Evolutionary conservation across 768 basidiomycete species (phyloP), one percentile per base, ranked within the genome.

Genomic region (Lactarius indigo): DNA sequence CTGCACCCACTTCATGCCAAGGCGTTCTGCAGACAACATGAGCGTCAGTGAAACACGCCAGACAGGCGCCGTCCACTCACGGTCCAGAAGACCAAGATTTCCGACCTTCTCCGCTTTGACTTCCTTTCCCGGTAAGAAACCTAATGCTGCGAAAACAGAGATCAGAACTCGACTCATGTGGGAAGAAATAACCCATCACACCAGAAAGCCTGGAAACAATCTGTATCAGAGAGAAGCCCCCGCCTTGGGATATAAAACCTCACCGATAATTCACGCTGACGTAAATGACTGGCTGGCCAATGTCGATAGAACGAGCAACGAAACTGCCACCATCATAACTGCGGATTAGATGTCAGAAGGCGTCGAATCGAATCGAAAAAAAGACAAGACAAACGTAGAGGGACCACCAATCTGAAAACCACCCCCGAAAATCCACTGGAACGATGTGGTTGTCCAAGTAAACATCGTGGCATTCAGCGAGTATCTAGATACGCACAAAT

Each of bases 51-150:
- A 33, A 39, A 28, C 17, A 15, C 5, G 10, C 23, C 10, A 1
- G 9, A 15, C 26, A 20, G 9, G 28, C 8, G 1, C n/a, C 7
- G 31, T 31, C 17, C 1, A 77, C 84, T 74, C 70, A 85, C 85
- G 85, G 76, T 90, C 88, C 64, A 82, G 83, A 26, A 91, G 76
- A n/a, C 89, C 89, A 26, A 88, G 77, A 72, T 90, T 90, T 1
- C 83, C 85, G 9, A 84, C 77, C 1, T 81, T 82, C 3, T 81
- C 85, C 5, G 75, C 78, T 57, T 80, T 81, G 1, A 85, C 80
- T 75, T 87, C 84, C 68, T 80, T 77, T 52, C 84, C 76, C 0
- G 80, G 79, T 44, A 86, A 66, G 73, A 86, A 87, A 3, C 85
- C 84, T 59, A 84, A 81, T 5, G 80, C 84, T 70, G 8, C 1